phyloP scores from a whole-genome alignment of 805 yeast genomes.

The Isabelozyma pseudorhagii region DNA sequence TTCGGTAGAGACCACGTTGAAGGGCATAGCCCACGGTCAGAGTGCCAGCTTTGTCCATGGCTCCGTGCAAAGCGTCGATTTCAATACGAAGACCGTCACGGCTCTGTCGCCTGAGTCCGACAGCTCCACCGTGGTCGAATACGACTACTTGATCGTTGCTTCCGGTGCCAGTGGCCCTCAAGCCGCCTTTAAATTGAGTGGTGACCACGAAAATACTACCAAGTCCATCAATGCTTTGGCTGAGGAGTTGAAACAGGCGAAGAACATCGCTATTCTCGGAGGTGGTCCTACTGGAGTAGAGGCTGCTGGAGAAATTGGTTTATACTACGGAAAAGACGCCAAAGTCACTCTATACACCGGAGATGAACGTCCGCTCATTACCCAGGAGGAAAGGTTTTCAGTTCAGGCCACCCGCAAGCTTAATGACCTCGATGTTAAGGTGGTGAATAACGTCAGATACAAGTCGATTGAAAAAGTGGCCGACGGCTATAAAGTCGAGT shows the following conservation, averaged over 20 bases:
- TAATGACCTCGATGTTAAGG: conserved; percentile 14
- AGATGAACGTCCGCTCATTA: conserved; percentile 10
- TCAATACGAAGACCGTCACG: conserved; percentile 15
- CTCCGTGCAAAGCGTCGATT: conserved; percentile 20
- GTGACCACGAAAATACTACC: conserved; percentile 10
- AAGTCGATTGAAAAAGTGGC: not conserved
- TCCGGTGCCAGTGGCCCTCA: conserved; percentile 23
- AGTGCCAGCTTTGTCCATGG: conserved; percentile 21
- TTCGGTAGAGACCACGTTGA: conserved; percentile 15
- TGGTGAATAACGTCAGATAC: conserved; percentile 3
- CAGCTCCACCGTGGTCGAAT: conserved; percentile 10
- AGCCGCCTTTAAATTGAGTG: conserved; percentile 24
- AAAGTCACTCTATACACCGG: conserved; percentile 22
- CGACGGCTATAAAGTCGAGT: not conserved
- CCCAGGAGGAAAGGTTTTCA: conserved; percentile 8
- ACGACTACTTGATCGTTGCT: conserved; percentile 34
- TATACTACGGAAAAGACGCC: conserved; percentile 8
- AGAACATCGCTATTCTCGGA: conserved; percentile 34
- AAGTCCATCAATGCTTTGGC: conserved; percentile 13
- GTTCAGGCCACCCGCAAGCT: conserved; percentile 13
- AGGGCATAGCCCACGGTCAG: conserved; percentile 10
- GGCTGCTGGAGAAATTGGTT: conserved; percentile 34
- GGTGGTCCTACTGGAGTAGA: conserved; percentile 42
- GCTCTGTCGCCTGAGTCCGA: not conserved
- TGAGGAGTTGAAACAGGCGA: conserved; percentile 15